A percentile compares a stretch with the other conserved stretches of the same genome.
Evolutionary conservation across 495 filamentous ascomycete genomes (phyloP).

Genomic region (Penicillium egyptiacum): DNA sequence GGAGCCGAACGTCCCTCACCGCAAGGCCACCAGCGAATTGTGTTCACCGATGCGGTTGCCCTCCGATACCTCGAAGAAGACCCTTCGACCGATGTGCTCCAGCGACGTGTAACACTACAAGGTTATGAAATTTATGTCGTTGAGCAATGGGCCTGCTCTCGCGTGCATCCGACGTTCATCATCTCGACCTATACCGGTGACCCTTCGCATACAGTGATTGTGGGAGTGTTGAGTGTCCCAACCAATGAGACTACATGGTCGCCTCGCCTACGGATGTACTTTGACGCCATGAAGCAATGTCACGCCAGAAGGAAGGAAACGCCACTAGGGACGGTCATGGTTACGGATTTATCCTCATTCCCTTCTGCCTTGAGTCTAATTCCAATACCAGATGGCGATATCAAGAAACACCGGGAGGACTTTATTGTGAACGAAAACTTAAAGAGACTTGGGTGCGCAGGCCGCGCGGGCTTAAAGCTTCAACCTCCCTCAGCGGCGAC

Average conservation of each 20-base stretch:
- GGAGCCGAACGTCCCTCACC: slow-evolving; percentile 21
- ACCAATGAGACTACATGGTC: slow-evolving; percentile 82
- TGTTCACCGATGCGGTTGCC: slow-evolving; percentile 73
- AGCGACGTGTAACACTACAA: slow-evolving; percentile 63
- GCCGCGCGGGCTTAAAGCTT: slow-evolving; percentile 80
- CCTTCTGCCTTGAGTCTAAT: slow-evolving; percentile 89
- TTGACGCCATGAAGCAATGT: slow-evolving; percentile 78
- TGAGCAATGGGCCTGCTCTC: slow-evolving; percentile 96
- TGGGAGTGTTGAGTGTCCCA: slow-evolving; percentile 81
- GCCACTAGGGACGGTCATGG: slow-evolving; percentile 78
- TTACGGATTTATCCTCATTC: slow-evolving; percentile 88
- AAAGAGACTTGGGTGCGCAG: slow-evolving; percentile 89
- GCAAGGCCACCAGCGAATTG: slow-evolving; percentile 53
- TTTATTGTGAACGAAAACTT: slow-evolving; percentile 96
- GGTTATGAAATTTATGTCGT: slow-evolving; percentile 95
- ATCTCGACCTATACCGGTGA: slow-evolving; percentile 95
- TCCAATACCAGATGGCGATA: slow-evolving; percentile 80
- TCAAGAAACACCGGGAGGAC: slow-evolving; percentile 73
- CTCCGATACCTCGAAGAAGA: slow-evolving; percentile 90
- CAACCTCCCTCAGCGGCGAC: slow-evolving; percentile 73
- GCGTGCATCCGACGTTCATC: slow-evolving; percentile 83
- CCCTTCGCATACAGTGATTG: slow-evolving; percentile 68
- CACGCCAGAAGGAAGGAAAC: slow-evolving; percentile 84
- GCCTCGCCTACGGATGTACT: slow-evolving; percentile 73
- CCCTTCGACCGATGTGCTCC: slow-evolving; percentile 69